Conservation (phyloP, 441 rosid genomes). For the Gossypium gossypioides region DNA sequence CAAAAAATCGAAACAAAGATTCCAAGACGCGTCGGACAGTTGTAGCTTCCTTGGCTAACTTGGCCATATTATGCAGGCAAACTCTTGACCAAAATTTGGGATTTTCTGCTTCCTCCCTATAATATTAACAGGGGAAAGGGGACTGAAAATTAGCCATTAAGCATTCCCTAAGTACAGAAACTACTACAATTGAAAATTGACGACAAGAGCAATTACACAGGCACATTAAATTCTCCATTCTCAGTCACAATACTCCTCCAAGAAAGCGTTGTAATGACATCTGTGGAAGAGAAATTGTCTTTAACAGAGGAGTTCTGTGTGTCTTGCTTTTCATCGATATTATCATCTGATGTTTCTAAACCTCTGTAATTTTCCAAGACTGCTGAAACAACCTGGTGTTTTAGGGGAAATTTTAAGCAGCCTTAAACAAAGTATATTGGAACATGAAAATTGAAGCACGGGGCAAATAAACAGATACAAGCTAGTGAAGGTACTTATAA, state of each 20-base stretch:
- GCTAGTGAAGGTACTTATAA: not conserved
- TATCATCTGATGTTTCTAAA: slow-evolving; percentile 18
- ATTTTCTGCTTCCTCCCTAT: slow-evolving; percentile 33
- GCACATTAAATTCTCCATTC: slow-evolving; percentile 50
- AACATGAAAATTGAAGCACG: not conserved
- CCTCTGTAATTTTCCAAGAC: slow-evolving; percentile 57
- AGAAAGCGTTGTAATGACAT: slow-evolving; percentile 38
- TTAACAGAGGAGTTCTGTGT: slow-evolving; percentile 28
- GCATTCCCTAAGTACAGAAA: slow-evolving; percentile 11
- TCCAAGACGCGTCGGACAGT: slow-evolving; percentile 52
- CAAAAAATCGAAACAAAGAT: slow-evolving; percentile 52
- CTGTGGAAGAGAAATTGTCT: slow-evolving; percentile 28
- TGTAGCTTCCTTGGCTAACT: slow-evolving; percentile 58
- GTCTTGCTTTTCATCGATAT: slow-evolving; percentile 24
- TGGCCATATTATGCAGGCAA: slow-evolving; percentile 48
- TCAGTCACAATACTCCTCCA: slow-evolving; percentile 52
- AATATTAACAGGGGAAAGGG: not conserved
- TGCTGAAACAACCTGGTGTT: slow-evolving; percentile 45
- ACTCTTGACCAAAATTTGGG: slow-evolving; percentile 60
- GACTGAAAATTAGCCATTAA: not conserved
- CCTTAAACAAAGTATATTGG: not conserved
- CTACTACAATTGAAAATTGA: slow-evolving; percentile 1
- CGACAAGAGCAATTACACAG: slow-evolving; percentile 38
- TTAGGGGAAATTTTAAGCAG: not conserved
- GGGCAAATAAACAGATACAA: not conserved